phyloP scores from a whole-genome alignment of 2,329 filamentous ascomycete species.

The Cladosporium sp. region DNA sequence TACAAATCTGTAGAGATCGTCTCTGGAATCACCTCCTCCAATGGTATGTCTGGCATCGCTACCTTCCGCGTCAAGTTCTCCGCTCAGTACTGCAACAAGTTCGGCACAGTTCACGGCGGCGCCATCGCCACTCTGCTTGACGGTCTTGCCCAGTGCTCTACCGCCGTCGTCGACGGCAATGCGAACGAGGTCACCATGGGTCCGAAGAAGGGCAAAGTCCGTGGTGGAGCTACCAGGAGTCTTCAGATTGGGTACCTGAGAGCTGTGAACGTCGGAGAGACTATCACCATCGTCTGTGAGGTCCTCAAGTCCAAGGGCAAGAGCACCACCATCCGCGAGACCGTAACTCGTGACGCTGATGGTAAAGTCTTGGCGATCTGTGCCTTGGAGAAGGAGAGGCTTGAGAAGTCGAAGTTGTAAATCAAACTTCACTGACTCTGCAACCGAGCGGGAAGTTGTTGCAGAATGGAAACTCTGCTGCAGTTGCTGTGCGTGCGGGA shows the following conservation, averaged over 20 bases:
- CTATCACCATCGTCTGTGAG: constrained; percentile 11
- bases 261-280: constrained; percentile 9
- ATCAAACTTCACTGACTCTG: not conserved
- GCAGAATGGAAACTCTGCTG: not conserved
- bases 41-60: constrained; percentile 12
- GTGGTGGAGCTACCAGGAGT: constrained; percentile 2
- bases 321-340: not conserved
- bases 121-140: constrained; percentile 26
- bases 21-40: constrained; percentile 17
- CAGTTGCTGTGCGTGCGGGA: not conserved
- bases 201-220: not conserved
- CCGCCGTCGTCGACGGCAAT: constrained; percentile 19
- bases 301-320: not conserved
- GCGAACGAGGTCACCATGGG: constrained; percentile 3
- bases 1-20: constrained; percentile 23
- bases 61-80: constrained; percentile 22
- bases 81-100: constrained; percentile 22
- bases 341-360: not conserved
- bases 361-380: constrained; percentile 5
- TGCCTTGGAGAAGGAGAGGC: constrained; percentile 12
- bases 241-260: constrained; percentile 9
- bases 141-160: constrained; percentile 22
- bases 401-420: constrained; percentile 11
- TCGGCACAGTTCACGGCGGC: constrained; percentile 23
- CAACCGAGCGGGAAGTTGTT: not conserved